These are phyloP conservation scores for Penicillium sp. DNA, from an alignment of 2,329 filamentous ascomycete species.

Conservation along the genomic window DNA sequence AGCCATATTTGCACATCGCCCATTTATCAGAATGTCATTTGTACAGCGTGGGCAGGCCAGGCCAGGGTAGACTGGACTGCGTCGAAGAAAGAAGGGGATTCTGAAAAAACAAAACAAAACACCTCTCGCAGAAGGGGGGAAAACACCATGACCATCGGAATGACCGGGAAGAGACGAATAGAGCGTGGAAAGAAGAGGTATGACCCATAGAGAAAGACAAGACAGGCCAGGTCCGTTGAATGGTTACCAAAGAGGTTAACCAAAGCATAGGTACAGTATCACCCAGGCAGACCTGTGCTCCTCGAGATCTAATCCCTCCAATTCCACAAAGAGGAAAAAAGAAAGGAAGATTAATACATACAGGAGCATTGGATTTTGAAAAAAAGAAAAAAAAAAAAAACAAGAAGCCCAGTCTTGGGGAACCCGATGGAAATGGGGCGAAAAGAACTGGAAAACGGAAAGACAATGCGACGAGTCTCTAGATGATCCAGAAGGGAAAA, in stretches of 20 bases:
- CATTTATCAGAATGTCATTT: slow-evolving; percentile 18
- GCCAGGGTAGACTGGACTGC: slow-evolving; percentile 9
- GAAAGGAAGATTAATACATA: slow-evolving; percentile 32
- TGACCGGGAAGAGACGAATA: not conserved
- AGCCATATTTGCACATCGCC: slow-evolving; percentile 30
- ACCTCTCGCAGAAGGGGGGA: not conserved
- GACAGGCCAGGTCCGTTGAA: not conserved
- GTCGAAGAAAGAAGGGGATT: slow-evolving; percentile 14
- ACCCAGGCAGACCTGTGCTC: slow-evolving; percentile 8
- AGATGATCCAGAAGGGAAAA: slow-evolving; percentile 23
- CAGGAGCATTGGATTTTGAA: slow-evolving; percentile 19
- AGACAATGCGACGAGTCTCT: slow-evolving; percentile 24
- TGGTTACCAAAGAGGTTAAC: too few relatives aligned
- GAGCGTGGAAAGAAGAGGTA: not conserved
- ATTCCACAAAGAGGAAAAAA: slow-evolving; percentile 21
- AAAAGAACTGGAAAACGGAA: slow-evolving; percentile 14
- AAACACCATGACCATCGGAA: slow-evolving; percentile 18
- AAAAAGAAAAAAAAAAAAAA: too few relatives aligned
- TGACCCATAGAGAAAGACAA: slow-evolving; percentile 23
- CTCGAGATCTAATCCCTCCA: slow-evolving; percentile 1
- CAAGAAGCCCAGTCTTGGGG: slow-evolving; percentile 12
- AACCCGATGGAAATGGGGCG: not conserved
- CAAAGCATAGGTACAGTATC: not conserved
- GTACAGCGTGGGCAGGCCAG: slow-evolving; percentile 23
- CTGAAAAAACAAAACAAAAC: slow-evolving; percentile 13